These are phyloP conservation scores for Panicum hallii DNA, from an alignment of 202 grass and related monocot genomes.

Conservation along the genomic window DNA sequence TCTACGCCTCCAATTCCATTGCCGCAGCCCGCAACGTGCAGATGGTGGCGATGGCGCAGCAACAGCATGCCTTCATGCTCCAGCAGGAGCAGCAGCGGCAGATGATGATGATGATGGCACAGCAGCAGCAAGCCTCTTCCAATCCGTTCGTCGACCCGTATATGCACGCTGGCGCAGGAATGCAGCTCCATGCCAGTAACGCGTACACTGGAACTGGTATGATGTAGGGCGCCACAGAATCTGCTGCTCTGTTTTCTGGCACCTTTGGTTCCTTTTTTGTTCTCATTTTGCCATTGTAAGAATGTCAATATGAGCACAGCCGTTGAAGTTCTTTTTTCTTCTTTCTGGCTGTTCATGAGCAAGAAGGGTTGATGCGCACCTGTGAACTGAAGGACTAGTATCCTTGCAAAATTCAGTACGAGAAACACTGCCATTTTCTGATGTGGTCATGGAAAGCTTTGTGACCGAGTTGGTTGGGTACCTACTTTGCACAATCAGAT, in stretches of 20 bases:
- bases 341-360: not conserved
- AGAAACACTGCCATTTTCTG: not conserved
- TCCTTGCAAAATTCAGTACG: not conserved
- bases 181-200: slow-evolving; percentile 60
- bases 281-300: not conserved
- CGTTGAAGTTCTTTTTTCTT: not conserved
- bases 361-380: not conserved
- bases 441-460: not conserved
- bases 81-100: slow-evolving; percentile 47
- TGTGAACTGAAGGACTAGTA: not conserved
- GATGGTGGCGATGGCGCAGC: slow-evolving; percentile 69
- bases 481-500: not conserved
- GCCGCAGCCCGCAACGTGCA: slow-evolving; percentile 62
- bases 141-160: slow-evolving; percentile 71
- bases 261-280: not conserved
- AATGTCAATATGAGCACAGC: slow-evolving; percentile 11
- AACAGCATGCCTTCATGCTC: slow-evolving; percentile 70
- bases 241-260: not conserved
- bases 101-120: slow-evolving; percentile 51
- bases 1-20: slow-evolving; percentile 64
- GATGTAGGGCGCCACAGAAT: slow-evolving; percentile 48
- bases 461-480: not conserved
- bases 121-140: slow-evolving; percentile 54
- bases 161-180: slow-evolving; percentile 43
- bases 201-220: slow-evolving; percentile 59